Percentiles rank a stretch among this genome's conserved stretches.
Evolutionary conservation across 2,329 filamentous ascomycete genomes (phyloP).

Genomic region (Monilinia polystroma): DNA sequence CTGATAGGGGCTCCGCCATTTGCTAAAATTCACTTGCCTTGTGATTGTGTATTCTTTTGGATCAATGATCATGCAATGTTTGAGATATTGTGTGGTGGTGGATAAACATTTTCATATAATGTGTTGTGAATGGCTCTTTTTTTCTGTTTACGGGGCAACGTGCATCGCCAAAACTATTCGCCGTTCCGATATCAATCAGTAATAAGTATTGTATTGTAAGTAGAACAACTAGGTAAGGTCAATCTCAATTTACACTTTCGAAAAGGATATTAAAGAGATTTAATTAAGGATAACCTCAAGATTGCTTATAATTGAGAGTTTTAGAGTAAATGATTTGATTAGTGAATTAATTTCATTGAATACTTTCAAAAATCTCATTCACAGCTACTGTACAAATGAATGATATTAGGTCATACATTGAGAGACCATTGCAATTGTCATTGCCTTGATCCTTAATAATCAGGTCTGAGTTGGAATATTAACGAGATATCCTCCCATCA

Average conservation of each 20-base stretch:
- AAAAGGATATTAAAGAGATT: not conserved
- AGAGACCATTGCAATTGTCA: not conserved
- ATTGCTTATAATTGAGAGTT: no score
- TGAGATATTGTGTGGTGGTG: constrained; percentile 16
- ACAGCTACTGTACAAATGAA: not conserved
- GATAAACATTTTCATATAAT: constrained; percentile 21
- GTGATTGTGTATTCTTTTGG: constrained; percentile 19
- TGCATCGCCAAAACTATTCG: constrained; percentile 15
- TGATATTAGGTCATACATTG: not conserved
- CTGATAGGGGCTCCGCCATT: constrained; percentile 26
- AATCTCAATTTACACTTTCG: constrained; percentile 2
- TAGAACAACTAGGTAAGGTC: no score
- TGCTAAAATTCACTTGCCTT: constrained; percentile 5
- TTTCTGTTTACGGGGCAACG: constrained; percentile 24
- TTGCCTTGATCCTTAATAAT: not conserved
- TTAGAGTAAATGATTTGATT: no score
- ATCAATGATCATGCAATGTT: constrained; percentile 19
- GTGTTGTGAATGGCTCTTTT: constrained; percentile 18
- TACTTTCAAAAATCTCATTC: not conserved
- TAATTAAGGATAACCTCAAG: constrained; percentile 1
- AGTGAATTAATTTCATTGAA: not conserved
- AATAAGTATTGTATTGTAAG: no score
- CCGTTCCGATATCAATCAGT: constrained; percentile 8
- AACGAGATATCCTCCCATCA: not conserved
- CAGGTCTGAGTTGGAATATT: not conserved